These are phyloP conservation scores for Colletotrichum tropicale DNA, from an alignment of 2,329 filamentous ascomycete genomes.

Conservation along the genomic window DNA sequence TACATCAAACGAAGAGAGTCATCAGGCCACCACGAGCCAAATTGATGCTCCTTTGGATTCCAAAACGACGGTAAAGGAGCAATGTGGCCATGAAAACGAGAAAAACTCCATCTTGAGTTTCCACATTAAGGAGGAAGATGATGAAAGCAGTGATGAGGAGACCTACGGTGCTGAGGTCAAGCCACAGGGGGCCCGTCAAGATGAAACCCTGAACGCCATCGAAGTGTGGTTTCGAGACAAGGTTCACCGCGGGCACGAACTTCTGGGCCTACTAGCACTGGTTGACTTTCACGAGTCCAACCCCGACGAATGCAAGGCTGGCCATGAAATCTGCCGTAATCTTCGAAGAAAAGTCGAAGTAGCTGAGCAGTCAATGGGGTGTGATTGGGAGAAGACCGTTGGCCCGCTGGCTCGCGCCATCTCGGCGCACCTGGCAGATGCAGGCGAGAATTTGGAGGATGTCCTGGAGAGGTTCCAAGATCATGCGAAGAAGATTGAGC, in stretches of 20 bases:
- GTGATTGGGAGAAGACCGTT: accelerated
- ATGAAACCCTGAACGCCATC: neutral
- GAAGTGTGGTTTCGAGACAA: neutral
- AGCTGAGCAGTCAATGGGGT: accelerated
- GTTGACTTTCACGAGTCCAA: neutral
- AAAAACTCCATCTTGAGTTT: accelerated
- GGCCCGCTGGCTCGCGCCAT: accelerated
- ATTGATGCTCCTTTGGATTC: too few relatives aligned
- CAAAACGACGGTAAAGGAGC: accelerated
- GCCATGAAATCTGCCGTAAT: accelerated
- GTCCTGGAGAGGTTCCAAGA: accelerated
- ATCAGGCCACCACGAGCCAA: too few relatives aligned
- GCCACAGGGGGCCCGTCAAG: neutral
- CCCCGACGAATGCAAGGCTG: neutral
- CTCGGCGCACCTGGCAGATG: accelerated
- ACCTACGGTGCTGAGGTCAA: too few relatives aligned
- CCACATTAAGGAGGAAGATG: too few relatives aligned
- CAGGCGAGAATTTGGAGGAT: accelerated
- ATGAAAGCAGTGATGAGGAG: neutral
- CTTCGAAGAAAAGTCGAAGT: neutral
- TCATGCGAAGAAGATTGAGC: neutral
- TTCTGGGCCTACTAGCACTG: accelerated
- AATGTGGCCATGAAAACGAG: accelerated
- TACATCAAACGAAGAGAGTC: too few relatives aligned
- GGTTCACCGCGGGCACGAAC: accelerated